A percentile compares a stretch with the other conserved stretches of the same genome.
Conservation (phyloP, 129 eudicot genomes). For the Logfia minima region DNA sequence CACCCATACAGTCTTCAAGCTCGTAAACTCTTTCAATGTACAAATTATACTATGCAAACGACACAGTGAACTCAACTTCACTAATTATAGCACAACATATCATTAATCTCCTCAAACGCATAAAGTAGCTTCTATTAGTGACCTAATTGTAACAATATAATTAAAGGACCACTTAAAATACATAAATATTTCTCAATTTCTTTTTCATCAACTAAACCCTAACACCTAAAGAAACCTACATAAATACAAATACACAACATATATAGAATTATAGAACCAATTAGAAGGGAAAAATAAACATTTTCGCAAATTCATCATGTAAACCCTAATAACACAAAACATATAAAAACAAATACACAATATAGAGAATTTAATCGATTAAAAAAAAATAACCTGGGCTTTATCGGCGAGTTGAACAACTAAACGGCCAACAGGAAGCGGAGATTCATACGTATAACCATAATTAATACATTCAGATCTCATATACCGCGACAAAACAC, state of each 20-base stretch:
- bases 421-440: conserved; percentile 87
- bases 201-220: conserved; percentile 14
- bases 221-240: not conserved
- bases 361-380: too few species aligned
- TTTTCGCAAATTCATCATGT: not conserved
- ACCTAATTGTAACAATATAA: not conserved
- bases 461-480: conserved; percentile 83
- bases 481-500: conserved; percentile 92
- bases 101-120: not conserved
- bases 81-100: not conserved
- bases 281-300: not conserved
- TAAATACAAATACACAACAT: not conserved
- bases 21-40: not conserved
- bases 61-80: not conserved
- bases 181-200: not conserved
- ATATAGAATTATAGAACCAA: not conserved
- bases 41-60: not conserved
- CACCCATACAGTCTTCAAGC: not conserved
- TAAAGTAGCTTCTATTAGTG: not conserved
- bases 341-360: not conserved
- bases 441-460: conserved; percentile 72
- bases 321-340: not conserved
- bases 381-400: conserved; percentile 67
- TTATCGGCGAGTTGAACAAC: conserved; percentile 98
- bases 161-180: not conserved